Conservation (phyloP, 208 protist genomes). For the Trypanosoma melophagium region DNA sequence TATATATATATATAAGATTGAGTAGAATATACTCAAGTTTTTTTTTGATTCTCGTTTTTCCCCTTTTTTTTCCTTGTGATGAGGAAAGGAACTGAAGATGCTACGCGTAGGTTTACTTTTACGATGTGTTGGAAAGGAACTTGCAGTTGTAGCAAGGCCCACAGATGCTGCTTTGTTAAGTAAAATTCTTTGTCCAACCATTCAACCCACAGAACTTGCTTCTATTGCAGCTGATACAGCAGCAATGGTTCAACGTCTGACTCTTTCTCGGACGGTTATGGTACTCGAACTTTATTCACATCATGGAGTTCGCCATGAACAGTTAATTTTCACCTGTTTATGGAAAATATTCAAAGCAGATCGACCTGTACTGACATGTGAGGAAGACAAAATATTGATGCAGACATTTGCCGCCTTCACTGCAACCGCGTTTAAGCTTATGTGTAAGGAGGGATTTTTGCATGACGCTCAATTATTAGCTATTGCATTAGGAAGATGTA, state of each 20-base stretch:
- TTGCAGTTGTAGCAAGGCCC: background rate
- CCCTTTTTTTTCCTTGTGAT: background rate
- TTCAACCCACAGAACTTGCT: constrained; percentile 23
- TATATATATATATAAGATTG: too few species aligned
- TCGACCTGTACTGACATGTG: background rate
- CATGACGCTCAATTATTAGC: constrained; percentile 70
- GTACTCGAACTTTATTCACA: constrained; percentile 24
- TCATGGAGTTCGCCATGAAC: constrained; percentile 66
- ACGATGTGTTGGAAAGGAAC: constrained; percentile 15
- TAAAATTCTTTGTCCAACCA: constrained; percentile 27
- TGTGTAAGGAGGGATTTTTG: constrained; percentile 48
- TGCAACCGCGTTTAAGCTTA: constrained; percentile 45
- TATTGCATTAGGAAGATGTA: constrained; percentile 64
- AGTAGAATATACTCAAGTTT: too few species aligned
- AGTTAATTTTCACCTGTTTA: constrained; percentile 50
- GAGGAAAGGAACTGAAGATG: background rate
- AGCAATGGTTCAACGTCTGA: constrained; percentile 9
- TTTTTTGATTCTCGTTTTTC: too few species aligned
- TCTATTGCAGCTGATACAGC: constrained; percentile 21
- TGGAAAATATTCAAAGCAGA: constrained; percentile 74
- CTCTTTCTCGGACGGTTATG: constrained; percentile 5
- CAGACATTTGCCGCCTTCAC: constrained; percentile 43
- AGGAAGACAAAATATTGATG: background rate
- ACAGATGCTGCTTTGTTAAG: constrained; percentile 4
- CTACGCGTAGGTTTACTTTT: constrained; percentile 13